Evolutionary conservation across 169 alveolate genomes (phyloP), one percentile per base, ranked within the genome.

Genomic region (Cryptosporidium parvum): DNA sequence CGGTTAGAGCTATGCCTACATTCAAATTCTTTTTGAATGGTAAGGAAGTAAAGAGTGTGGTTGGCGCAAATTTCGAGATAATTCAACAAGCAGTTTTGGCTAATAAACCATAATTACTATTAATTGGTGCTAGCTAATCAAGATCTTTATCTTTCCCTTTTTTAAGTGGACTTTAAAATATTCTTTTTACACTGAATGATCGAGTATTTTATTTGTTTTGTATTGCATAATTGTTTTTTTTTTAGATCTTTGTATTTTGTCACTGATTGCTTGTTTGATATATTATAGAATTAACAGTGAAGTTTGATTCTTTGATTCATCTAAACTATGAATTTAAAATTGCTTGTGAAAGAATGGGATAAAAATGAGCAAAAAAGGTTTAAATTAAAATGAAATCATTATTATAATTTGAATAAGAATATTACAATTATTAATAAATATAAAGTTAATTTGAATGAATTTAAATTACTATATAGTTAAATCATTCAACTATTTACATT

Each of bases 1-100:
- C 86, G 8, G 89, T 59, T 29, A 89, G 85, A 84, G 89, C 89
- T n/a, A 80, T 86, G 93, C 94, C 92, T 23, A 86, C 93, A 62
- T 69, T 75, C 73, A 92, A 85, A 42, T 86, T 86, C 71, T 92
- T 59, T 71, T 62, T 80, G 70, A 61, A 58, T 48, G 89, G 89
- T 85, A 91, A 67, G 35, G 86, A 42, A 51, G 89, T 51, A 56
- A 84, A 56, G 84, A 84, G 91, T 31, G 75, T 91, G 4, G 93
- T 73, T 67, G 93, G 93, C 65, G 93, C 93, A 1, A 86, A 89
- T 69, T 80, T 84, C 9, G 93, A 84, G n/a, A 56, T 69, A 23
- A n/a, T 89, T 52, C 89, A 89, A 23, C 89, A 80, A 16, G 75
- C 72, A 29, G 86, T 84, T 1, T 44, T 56, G 42, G 44, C 75